Conservation (phyloP, 148 eudicot genomes). For the Tetragonia tetragonoides region DNA sequence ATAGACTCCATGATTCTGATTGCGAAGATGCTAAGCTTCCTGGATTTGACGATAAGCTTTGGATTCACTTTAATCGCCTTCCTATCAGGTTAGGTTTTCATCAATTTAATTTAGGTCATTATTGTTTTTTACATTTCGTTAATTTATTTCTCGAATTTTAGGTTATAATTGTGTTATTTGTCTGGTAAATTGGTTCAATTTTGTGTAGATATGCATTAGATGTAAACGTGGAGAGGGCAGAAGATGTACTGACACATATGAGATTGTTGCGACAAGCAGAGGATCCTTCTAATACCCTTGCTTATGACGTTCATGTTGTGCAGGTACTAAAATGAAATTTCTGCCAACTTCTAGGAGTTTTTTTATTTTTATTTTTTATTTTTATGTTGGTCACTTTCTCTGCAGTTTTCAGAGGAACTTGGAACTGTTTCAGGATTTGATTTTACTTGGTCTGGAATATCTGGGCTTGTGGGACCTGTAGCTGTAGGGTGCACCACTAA, state of each 20-base stretch:
- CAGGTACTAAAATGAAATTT: constrained; percentile 37
- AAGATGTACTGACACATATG: constrained; percentile 78
- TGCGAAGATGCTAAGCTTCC: constrained; percentile 37
- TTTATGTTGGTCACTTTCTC: too few relatives aligned
- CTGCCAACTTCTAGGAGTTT: not conserved
- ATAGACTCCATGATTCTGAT: constrained; percentile 38
- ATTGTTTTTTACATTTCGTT: not conserved
- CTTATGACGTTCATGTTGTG: constrained; percentile 60
- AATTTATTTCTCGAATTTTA: not conserved
- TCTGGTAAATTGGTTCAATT: not conserved
- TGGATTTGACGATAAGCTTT: constrained; percentile 56
- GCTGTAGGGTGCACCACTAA: not conserved
- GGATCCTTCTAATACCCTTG: constrained; percentile 47
- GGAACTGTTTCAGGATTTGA: constrained; percentile 9
- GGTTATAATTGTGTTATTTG: not conserved
- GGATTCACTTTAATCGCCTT: constrained; percentile 66
- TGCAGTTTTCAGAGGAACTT: not conserved
- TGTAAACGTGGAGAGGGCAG: constrained; percentile 74
- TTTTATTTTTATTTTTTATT: too few relatives aligned
- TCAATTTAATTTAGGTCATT: not conserved
- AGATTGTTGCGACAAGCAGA: constrained; percentile 58
- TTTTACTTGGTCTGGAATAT: constrained; percentile 1
- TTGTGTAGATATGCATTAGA: constrained; percentile 65
- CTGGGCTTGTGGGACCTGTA: not conserved
- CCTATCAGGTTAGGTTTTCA: constrained; percentile 39